A percentile compares a stretch with the other conserved stretches of the same genome.
These are phyloP conservation scores for Ogataea nitratoaversa DNA, from an alignment of 805 yeast genomes.

Conservation along the genomic window DNA sequence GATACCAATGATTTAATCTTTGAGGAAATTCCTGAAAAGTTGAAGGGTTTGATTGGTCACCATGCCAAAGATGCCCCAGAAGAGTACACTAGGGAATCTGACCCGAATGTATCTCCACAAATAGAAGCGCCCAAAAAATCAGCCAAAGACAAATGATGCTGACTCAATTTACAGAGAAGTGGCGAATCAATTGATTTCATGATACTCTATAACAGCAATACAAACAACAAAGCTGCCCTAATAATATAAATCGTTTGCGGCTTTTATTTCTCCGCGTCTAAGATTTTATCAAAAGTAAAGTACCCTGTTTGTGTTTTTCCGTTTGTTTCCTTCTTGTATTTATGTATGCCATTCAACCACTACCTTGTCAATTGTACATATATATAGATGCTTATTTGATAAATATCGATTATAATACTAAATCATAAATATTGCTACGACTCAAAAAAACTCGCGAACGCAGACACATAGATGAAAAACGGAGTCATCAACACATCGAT, in stretches of 20 bases:
- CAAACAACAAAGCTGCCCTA: no score
- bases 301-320: not conserved
- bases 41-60: conserved; percentile 51
- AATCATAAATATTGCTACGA: not conserved
- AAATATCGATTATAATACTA: no score
- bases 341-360: no score
- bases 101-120: conserved; percentile 8
- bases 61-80: conserved; percentile 67
- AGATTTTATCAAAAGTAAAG: not conserved
- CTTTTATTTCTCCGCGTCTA: no score
- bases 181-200: no score
- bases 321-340: no score
- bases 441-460: not conserved
- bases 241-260: no score
- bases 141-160: not conserved
- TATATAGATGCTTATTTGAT: no score
- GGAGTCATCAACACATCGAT: conserved; percentile 9
- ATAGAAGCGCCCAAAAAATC: conserved; percentile 8
- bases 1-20: conserved; percentile 65
- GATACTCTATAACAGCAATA: no score
- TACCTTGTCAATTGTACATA: no score
- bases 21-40: conserved; percentile 59
- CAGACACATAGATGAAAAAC: conserved; percentile 12
- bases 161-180: no score
- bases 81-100: conserved; percentile 21